Evolutionary conservation across 257 asterid genomes (phyloP).

Genomic region (Salvia miltiorrhiza): DNA sequence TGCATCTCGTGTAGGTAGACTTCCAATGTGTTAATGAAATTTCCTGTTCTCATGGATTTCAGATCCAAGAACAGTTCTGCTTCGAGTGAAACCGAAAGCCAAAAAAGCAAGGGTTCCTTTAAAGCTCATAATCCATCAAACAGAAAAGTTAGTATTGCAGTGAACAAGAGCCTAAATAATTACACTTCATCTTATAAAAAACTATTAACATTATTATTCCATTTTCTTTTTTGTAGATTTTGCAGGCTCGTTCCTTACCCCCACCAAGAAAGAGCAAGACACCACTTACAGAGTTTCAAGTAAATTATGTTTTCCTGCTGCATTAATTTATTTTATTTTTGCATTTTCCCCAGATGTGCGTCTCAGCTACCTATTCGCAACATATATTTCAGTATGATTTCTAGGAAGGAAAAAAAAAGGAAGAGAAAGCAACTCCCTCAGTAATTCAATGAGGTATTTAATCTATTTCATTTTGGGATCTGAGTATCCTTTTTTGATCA

Average conservation of each 20-base stretch:
- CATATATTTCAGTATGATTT: background rate
- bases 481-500: background rate
- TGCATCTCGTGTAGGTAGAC: background rate
- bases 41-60: constrained; percentile 16
- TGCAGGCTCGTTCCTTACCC: constrained; percentile 34
- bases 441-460: background rate
- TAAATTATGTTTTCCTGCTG: constrained; percentile 24
- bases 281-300: constrained; percentile 48
- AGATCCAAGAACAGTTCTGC: constrained; percentile 56
- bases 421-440: background rate
- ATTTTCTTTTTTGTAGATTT: constrained; percentile 27
- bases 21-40: background rate
- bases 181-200: too few species aligned
- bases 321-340: too few species aligned
- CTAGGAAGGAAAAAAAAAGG: too few species aligned
- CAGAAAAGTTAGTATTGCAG: constrained; percentile 57
- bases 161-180: background rate
- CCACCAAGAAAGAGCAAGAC: constrained; percentile 43
- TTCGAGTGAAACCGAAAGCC: constrained; percentile 45
- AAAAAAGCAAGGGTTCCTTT: constrained; percentile 24
- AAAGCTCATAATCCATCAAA: constrained; percentile 42
- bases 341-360: background rate
- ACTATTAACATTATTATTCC: background rate
- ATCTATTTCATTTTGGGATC: background rate
- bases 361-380: background rate